Base-by-base conservation (phyloP, 2,329 filamentous ascomycete species). In the Colletotrichum navitas region DNA sequence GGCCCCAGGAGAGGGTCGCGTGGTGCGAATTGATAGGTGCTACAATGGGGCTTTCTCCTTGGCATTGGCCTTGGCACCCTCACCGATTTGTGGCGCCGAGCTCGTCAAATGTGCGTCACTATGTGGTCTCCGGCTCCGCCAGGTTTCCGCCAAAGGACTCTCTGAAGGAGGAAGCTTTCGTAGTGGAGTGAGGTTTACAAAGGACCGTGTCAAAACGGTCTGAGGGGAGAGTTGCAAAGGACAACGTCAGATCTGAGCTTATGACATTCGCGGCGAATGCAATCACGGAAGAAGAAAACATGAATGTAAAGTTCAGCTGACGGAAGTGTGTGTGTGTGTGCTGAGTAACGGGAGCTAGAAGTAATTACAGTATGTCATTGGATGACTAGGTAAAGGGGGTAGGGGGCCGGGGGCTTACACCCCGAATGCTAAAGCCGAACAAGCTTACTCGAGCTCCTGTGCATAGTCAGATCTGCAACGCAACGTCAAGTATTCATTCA, bases 1-100 rank as follows among this genome's bases (percentile, higher is more conserved):
- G 26, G 34, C 47, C 36, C n/a, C 45, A 3, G 47, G 34, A 39
- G 65, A 68, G 65, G 65, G 69, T 68, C 69, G 69, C 69, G 69
- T 71, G 69, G 69, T 68, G 69, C 54, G 39, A 68, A 26, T 29
- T 71, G 69, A 71, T 71, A 71, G 69, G 69, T 45, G 58, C 51
- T 52, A 21, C 36, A 67, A 43, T 26, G 63, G 63, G 69, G 32
- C 11, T 55, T 36, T 54, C 18, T 5, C n/a, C 65, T 68, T 68
- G 66, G 69, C 69, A 12, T 8, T 26, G 12, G 43, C 41, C 69
- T 71, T 71, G 69, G 69, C 69, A n/a, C 45, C 12, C 56, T 71
- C 63, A 62, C 68, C 63, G 56, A 55, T 63, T 63, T 47, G 51
- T 51, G 12, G 21, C 18, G 49, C 14, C 29, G 32, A 39, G 6